Evolutionary conservation across 2,329 filamentous ascomycete genomes (phyloP).

Genomic region (Ceratocystis harringtonii): DNA sequence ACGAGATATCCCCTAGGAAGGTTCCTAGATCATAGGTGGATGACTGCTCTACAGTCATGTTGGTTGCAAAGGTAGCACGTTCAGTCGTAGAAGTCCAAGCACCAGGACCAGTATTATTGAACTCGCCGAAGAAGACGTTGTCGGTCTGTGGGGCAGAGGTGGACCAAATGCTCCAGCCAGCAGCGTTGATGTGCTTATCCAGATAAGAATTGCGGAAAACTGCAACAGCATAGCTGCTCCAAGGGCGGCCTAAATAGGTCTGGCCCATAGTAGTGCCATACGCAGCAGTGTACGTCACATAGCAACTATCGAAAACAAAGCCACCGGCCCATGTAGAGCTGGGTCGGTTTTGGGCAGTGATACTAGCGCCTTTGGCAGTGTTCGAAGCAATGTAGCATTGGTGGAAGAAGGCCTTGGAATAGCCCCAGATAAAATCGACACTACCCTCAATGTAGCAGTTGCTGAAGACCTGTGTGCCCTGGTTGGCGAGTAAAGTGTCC

Average conservation of each 20-base stretch:
- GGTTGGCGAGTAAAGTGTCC: slow-evolving; percentile 34
- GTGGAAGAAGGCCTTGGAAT: slow-evolving; percentile 26
- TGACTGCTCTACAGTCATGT: slow-evolving; percentile 20
- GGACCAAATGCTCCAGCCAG: slow-evolving; percentile 45
- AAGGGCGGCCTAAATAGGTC: slow-evolving; percentile 36
- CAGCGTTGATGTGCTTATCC: slow-evolving; percentile 40
- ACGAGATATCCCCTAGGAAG: slow-evolving; percentile 29
- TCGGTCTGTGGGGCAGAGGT: slow-evolving; percentile 32
- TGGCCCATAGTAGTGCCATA: slow-evolving; percentile 21
- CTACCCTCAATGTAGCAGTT: slow-evolving; percentile 31
- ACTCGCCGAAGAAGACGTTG: slow-evolving; percentile 43
- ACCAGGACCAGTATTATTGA: slow-evolving; percentile 42
- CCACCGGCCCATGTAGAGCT: slow-evolving; percentile 23
- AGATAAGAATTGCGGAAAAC: slow-evolving; percentile 36
- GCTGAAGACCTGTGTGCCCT: slow-evolving; percentile 34
- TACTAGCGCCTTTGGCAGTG: slow-evolving; percentile 22
- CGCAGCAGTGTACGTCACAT: slow-evolving; percentile 12
- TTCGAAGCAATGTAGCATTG: slow-evolving; percentile 28
- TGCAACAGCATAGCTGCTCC: slow-evolving; percentile 32
- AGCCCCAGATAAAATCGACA: slow-evolving; percentile 28
- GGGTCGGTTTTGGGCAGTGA: slow-evolving; percentile 24
- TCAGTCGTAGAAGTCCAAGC: slow-evolving; percentile 30
- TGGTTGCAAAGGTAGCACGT: slow-evolving; percentile 32
- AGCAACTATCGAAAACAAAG: slow-evolving; percentile 24
- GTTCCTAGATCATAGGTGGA: slow-evolving; percentile 23